Evolutionary conservation across 2,329 filamentous ascomycete species (phyloP).

Genomic region (Penicillium occitanis): DNA sequence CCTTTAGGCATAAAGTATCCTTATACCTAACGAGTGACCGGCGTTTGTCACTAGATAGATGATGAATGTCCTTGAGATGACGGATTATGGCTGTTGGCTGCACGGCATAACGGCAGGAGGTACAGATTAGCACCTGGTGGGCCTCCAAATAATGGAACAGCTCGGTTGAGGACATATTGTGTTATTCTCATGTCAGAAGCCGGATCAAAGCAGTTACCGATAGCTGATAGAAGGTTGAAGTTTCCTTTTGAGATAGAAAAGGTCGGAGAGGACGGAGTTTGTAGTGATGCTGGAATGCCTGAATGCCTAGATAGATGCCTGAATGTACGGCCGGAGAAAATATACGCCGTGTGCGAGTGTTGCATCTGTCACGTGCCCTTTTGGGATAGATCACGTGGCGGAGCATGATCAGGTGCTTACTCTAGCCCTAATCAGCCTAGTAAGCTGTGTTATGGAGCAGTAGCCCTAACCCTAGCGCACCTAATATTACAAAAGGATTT

Average conservation of each 20-base stretch:
- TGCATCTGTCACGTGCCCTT: neutral
- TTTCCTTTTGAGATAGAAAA: neutral
- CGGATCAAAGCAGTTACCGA: neutral
- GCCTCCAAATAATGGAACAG: conserved; percentile 24
- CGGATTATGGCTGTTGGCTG: conserved; percentile 29
- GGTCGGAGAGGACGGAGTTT: no score
- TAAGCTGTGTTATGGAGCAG: neutral
- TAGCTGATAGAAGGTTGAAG: neutral
- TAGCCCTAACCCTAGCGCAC: neutral
- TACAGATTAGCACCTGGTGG: conserved; percentile 28
- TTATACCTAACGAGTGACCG: conserved; percentile 22
- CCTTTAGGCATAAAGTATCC: conserved; percentile 9
- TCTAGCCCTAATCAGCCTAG: neutral
- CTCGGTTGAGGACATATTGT: neutral
- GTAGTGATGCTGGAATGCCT: neutral
- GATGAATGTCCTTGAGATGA: conserved; percentile 34
- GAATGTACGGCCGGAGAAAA: neutral
- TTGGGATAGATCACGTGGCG: neutral
- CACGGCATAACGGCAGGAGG: conserved; percentile 29
- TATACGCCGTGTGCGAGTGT: neutral
- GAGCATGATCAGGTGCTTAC: neutral
- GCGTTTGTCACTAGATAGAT: conserved; percentile 23
- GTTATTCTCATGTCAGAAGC: neutral
- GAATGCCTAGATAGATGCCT: neutral
- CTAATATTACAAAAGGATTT: neutral